Evolutionary conservation across 2,329 filamentous ascomycete genomes (phyloP).

Genomic region (Pseudogymnoascus destructans): DNA sequence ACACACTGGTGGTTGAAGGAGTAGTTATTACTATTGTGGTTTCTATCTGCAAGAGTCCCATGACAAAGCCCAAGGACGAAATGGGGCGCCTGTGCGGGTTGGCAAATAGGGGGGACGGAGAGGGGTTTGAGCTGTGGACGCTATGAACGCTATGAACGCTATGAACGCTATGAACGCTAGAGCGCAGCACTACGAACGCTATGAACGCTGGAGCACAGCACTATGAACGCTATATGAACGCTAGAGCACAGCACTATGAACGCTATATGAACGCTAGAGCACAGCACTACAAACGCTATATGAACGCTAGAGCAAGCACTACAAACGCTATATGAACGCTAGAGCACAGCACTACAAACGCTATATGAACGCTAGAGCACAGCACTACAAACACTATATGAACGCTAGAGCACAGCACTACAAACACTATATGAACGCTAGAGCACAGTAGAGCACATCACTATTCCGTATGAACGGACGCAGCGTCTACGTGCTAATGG

Average conservation of each 20-base stretch:
- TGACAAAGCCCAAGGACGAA: background rate
- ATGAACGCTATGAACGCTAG: background rate
- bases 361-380: background rate
- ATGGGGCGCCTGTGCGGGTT: background rate
- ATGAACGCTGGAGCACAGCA: too few species aligned
- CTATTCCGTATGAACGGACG: background rate
- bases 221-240: background rate
- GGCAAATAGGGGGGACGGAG: background rate
- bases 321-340: background rate
- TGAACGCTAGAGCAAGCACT: background rate
- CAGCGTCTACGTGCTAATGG: background rate
- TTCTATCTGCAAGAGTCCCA: background rate
- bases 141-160: background rate
- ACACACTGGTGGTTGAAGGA: background rate
- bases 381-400: too few species aligned
- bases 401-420: background rate
- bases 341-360: background rate
- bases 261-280: background rate
- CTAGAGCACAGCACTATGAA: background rate
- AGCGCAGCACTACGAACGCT: background rate
- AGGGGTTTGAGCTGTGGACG: background rate
- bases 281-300: background rate
- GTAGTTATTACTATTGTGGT: background rate
- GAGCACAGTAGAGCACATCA: background rate
- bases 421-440: background rate